Percentiles rank a stretch among this genome's conserved stretches.
Evolutionary conservation across 2,329 filamentous ascomycete species (phyloP).

Genomic region (Fusarium robinianum): DNA sequence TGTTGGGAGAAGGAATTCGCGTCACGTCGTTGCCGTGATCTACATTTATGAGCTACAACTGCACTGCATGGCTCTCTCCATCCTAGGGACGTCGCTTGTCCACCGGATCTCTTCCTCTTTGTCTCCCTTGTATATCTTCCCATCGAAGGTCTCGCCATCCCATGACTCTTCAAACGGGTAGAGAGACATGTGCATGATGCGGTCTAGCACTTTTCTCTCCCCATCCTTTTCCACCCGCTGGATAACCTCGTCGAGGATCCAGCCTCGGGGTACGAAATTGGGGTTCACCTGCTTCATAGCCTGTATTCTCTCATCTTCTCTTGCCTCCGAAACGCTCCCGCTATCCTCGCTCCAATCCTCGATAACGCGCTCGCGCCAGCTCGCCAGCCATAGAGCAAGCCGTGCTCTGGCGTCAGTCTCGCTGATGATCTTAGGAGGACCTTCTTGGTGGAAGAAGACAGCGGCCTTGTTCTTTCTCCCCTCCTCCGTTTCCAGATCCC

Average conservation of each 20-base stretch:
- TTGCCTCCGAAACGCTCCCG: conserved; percentile 41
- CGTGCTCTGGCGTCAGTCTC: conserved; percentile 68
- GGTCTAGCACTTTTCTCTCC: conserved; percentile 76
- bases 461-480: conserved; percentile 65
- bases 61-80: conserved; percentile 83
- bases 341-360: conserved; percentile 73
- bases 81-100: conserved; percentile 81
- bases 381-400: conserved; percentile 79
- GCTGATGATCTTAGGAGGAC: conserved; percentile 60
- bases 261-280: conserved; percentile 87
- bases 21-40: too few relatives aligned
- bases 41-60: conserved; percentile 80
- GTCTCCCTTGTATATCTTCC: conserved; percentile 60
- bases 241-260: conserved; percentile 94
- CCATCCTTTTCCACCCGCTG: conserved; percentile 81
- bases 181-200: conserved; percentile 80
- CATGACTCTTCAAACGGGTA: conserved; percentile 84
- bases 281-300: conserved; percentile 90
- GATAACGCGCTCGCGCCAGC: conserved; percentile 71
- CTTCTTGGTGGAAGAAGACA: conserved; percentile 81
- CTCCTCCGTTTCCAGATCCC: conserved; percentile 67
- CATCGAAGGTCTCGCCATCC: conserved; percentile 56
- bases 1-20: too few relatives aligned
- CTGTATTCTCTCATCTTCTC: conserved; percentile 65
- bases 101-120: conserved; percentile 78